Evolutionary conservation across 2,329 filamentous ascomycete genomes (phyloP), one percentile per base, ranked within the genome.

Genomic region (Talaromyces sp.): DNA sequence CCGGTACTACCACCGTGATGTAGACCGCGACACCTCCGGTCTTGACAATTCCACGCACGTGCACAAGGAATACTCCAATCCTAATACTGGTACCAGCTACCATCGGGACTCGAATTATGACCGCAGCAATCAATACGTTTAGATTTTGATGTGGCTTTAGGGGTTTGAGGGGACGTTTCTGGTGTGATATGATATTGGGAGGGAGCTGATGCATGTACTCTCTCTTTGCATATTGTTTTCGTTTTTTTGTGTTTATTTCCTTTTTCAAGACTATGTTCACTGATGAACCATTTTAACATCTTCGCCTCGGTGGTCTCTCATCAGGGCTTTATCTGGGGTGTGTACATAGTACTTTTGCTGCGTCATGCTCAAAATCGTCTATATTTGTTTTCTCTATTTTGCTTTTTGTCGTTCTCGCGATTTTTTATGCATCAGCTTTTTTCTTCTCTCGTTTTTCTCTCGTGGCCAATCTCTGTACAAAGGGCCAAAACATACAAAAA

Each of bases 61-160:
- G 58, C 71, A 73, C 58, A 65, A 70, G 36, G 72, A 74, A 61
- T 73, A 73, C 54, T 66, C 68, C 32, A 72, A 73, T 49, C 70
- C 71, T 19, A 73, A 73, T 59, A 73, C 70, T 2, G 70, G 71
- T 55, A 73, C 70, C 42, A 70, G 67, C 58, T 73, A 72, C 61
- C 70, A 72, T 51, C 66, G 71, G 25, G 72, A 74, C 57, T 52
- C 59, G 28, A 32, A 25, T 19, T 72, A 71, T 63, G 71, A 73
- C 61, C 64, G 68, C 27, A 63, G 55, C 19, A 63, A 56, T 33
- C 59, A 49, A 59, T 33, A 42, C 5, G 30, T 15, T n/a, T 59
- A 4, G 44, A 62, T 52, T 47, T 47, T 33, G 54, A 55, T 55
- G 51, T 39, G 42, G 52, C 28, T 22, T 22, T 62, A 28, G 28